Conservation (phyloP, 805 yeast genomes). For the Wickerhamomyces rabaulensis region DNA sequence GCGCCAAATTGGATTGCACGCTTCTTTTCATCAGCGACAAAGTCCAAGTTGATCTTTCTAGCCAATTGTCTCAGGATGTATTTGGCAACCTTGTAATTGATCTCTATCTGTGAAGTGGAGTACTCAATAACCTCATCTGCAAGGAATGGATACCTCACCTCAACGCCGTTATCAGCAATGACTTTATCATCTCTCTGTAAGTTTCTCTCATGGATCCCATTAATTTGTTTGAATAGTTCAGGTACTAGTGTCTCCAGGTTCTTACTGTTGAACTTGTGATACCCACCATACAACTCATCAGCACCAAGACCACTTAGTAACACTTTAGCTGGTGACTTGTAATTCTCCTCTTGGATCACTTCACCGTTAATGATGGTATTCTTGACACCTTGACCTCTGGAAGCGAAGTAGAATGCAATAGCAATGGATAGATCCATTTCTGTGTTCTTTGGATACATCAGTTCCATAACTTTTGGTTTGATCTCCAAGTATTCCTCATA, state of each 20-base stretch:
- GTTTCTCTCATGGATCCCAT: constrained; percentile 71
- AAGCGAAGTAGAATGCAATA: constrained; percentile 90
- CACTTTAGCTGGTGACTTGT: constrained; percentile 57
- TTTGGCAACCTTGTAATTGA: constrained; percentile 47
- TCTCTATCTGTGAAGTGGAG: constrained; percentile 43
- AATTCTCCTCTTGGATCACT: constrained; percentile 18
- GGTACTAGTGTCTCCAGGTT: constrained; percentile 39
- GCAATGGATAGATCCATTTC: constrained; percentile 97
- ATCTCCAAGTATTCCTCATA: constrained; percentile 57
- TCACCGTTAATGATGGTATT: constrained; percentile 6
- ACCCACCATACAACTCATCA: constrained; percentile 95
- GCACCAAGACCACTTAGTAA: constrained; percentile 93
- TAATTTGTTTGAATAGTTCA: constrained; percentile 68
- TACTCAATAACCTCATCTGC: constrained; percentile 54
- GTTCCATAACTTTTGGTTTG: constrained; percentile 45
- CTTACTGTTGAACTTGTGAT: constrained; percentile 66
- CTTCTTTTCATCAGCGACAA: constrained; percentile 71
- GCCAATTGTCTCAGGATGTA: constrained; percentile 62
- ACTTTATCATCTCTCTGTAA: constrained; percentile 91
- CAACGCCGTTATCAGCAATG: constrained; percentile 81
- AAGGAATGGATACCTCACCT: constrained; percentile 81
- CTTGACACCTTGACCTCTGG: constrained; percentile 45
- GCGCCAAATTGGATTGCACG: constrained; percentile 98
- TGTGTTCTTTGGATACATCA: constrained; percentile 81
- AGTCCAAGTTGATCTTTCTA: constrained; percentile 36